Percentiles rank a stretch among this genome's conserved stretches.
Evolutionary conservation across 371 early-diverging fungal species (phyloP).

Genomic region (Apophysomyces elegans): DNA sequence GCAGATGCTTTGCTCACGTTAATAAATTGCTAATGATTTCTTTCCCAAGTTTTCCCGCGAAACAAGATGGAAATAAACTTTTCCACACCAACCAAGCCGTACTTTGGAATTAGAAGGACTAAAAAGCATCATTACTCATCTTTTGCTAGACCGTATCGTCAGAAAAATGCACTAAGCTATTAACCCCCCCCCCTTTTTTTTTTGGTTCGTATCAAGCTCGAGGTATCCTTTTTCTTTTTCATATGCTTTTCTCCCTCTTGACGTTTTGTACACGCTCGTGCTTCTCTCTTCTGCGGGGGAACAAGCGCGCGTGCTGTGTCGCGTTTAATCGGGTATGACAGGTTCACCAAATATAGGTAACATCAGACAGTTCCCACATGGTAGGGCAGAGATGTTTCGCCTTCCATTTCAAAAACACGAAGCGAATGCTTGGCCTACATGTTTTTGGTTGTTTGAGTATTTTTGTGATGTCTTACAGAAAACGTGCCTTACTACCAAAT

Average conservation of each 20-base stretch:
- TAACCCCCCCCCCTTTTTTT: too few species aligned
- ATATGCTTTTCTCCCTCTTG: constrained; percentile 3
- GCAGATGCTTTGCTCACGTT: too few species aligned
- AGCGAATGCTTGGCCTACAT: neutral
- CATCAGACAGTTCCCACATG: constrained; percentile 3
- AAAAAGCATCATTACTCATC: too few species aligned
- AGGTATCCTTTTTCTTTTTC: neutral
- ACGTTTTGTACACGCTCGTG: constrained; percentile 2
- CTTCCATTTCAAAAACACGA: neutral
- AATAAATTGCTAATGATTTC: too few species aligned
- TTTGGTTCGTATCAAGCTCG: too few species aligned
- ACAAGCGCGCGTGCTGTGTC: constrained; percentile 11
- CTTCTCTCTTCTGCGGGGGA: constrained; percentile 4
- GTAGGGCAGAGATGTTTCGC: constrained; percentile 6
- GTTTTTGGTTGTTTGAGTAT: neutral
- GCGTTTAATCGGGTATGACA: constrained; percentile 9
- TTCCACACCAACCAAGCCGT: too few species aligned
- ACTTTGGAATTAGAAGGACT: too few species aligned
- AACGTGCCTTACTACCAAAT: constrained; percentile 4
- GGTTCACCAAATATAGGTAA: constrained; percentile 6
- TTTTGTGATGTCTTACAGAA: neutral
- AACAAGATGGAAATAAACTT: too few species aligned
- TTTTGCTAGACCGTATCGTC: too few species aligned
- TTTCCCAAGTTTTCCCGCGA: too few species aligned
- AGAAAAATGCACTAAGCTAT: too few species aligned